A percentile compares a stretch with the other conserved stretches of the same genome.
phyloP scores from a whole-genome alignment of 1,139 yeast genomes.

The Geotrichum phurueaensis region DNA sequence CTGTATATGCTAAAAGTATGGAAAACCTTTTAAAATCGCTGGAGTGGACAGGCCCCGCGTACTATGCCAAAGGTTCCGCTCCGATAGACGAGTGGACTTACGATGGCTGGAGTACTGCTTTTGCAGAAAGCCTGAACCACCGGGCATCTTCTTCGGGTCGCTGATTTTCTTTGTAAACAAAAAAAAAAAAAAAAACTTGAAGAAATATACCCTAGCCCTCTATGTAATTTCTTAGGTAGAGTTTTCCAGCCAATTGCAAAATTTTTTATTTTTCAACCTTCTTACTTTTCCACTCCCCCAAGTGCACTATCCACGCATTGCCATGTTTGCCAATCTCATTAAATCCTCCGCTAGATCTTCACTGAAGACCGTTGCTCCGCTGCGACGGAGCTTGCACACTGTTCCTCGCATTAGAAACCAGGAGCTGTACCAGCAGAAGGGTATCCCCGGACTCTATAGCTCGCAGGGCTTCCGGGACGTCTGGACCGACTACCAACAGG shows the following conservation, averaged over 20 bases:
- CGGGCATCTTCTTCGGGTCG: not conserved
- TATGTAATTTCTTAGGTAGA: not conserved
- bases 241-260: not conserved
- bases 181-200: too few relatives aligned
- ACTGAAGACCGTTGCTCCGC: not conserved
- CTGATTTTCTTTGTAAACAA: not conserved
- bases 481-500: conserved; percentile 78
- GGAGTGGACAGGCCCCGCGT: not conserved
- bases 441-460: conserved; percentile 69
- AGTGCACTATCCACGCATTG: not conserved
- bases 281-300: not conserved
- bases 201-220: not conserved
- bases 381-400: conserved; percentile 44
- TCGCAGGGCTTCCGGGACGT: conserved; percentile 62
- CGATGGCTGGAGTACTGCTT: not conserved
- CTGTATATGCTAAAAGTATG: not conserved
- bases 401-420: conserved; percentile 55
- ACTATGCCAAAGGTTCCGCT: not conserved
- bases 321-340: not conserved
- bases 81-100: not conserved
- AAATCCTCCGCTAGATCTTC: not conserved
- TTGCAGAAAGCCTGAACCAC: not conserved
- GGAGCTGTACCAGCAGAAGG: conserved; percentile 40
- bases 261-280: not conserved
- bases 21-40: not conserved